Conservation (phyloP, 2,329 filamentous ascomycete genomes). For the Aspergillus hiratsukae region DNA sequence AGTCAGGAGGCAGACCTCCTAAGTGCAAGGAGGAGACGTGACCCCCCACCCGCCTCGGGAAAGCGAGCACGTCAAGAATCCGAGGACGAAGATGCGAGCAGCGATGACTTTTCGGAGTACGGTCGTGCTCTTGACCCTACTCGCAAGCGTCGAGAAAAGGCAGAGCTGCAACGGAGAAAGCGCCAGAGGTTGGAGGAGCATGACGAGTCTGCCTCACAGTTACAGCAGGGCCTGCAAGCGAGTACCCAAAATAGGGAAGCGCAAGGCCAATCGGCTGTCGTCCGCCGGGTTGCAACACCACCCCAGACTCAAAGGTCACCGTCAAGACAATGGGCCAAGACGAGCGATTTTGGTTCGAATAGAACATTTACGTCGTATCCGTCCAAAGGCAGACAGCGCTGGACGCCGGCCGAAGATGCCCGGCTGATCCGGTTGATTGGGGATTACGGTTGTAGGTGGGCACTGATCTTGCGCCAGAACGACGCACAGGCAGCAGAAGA, state of each 20-base stretch:
- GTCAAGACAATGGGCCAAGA: neutral
- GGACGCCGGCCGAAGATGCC: slow-evolving; percentile 37
- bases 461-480: slow-evolving; percentile 40
- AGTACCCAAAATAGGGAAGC: neutral
- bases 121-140: slow-evolving; percentile 29
- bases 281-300: neutral
- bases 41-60: slow-evolving; percentile 6
- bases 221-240: slow-evolving; percentile 4
- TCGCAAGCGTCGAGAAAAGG: slow-evolving; percentile 33
- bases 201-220: slow-evolving; percentile 3
- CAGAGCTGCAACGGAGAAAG: slow-evolving; percentile 7
- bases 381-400: slow-evolving; percentile 18
- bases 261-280: neutral
- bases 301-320: neutral
- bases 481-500: slow-evolving; percentile 21
- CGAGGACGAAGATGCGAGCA: slow-evolving; percentile 22
- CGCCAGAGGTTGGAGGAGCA: slow-evolving; percentile 4
- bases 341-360: neutral
- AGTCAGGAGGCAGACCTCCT: slow-evolving; percentile 22
- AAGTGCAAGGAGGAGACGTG: slow-evolving; percentile 13
- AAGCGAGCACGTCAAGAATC: slow-evolving; percentile 14
- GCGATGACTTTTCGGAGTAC: slow-evolving; percentile 44
- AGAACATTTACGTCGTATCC: neutral
- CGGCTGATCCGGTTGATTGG: slow-evolving; percentile 49
- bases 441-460: slow-evolving; percentile 44